Percentiles rank a stretch among this genome's conserved stretches.
Conservation (phyloP, 176 grass and related monocot species). For the Secale cereale region DNA sequence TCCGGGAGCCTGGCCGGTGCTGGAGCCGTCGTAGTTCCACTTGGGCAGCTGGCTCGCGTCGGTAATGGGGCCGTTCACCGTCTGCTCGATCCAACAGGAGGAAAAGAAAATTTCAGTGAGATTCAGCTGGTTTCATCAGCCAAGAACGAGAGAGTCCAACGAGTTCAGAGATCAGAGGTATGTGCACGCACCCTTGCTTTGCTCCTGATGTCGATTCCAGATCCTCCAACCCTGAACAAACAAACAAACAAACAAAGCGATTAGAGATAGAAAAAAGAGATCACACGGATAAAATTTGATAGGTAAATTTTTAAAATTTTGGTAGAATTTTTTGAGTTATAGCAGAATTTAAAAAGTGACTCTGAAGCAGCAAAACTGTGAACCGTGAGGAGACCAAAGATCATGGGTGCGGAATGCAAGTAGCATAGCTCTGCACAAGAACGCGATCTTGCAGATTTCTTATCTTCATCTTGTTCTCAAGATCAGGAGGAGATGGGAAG, state of each 20-base stretch:
- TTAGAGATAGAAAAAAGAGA: not conserved
- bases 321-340: not conserved
- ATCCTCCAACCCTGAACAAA: slow-evolving; percentile 72
- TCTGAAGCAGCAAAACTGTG: too few relatives aligned
- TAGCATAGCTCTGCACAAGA: too few relatives aligned
- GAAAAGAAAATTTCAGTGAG: not conserved
- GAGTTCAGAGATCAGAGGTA: not conserved
- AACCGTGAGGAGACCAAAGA: not conserved
- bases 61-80: slow-evolving; percentile 63
- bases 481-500: slow-evolving; percentile 21
- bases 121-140: not conserved
- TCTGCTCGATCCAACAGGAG: slow-evolving; percentile 47
- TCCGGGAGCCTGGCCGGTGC: slow-evolving; percentile 91
- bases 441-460: not conserved
- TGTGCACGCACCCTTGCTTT: slow-evolving; percentile 74
- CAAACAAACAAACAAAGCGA: not conserved
- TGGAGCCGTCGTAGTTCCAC: slow-evolving; percentile 97
- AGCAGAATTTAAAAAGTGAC: too few relatives aligned
- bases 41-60: slow-evolving; percentile 73
- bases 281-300: not conserved
- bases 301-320: not conserved
- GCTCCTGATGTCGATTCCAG: slow-evolving; percentile 88
- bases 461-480: not conserved
- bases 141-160: not conserved
- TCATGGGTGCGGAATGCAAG: not conserved